Evolutionary conservation across 2,329 filamentous ascomycete genomes (phyloP), one percentile per base, ranked within the genome.

Genomic region (Cadophora sp.): DNA sequence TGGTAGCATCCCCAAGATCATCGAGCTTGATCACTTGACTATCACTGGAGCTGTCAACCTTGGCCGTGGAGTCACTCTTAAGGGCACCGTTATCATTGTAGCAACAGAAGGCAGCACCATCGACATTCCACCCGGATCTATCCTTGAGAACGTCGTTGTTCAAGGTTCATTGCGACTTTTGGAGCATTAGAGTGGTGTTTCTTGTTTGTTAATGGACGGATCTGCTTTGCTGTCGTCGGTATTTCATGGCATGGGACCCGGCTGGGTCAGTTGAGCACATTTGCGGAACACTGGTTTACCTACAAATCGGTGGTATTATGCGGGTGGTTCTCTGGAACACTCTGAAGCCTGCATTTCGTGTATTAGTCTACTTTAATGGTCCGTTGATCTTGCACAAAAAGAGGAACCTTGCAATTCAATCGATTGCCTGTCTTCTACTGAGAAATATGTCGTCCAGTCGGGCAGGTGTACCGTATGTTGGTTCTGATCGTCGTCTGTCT

Each of bases 21-120:
- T 96, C 73, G 93, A 96, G 84, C 88, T 96, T 59, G 93, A 96
- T 78, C 96, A 99, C 80, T 88, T 99, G 68, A 99, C 96, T 78
- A 97, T 99, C 76, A 99, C 96, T 43, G 96, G 96, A 78, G 93
- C 94, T 53, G 96, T 99, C 81, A 98, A 97, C 84, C 88, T 99
- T 65, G 95, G 95, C 73, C 93, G 96, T 64, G 95, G 95, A 65
- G 96, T 99, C 66, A 96, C 94, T 47, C 86, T 97, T 74, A 99
- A 99, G 89, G 96, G 93, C 70, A 99, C 96, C 36, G 96, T 99
- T 80, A 99, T 99, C 79, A 99, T 99, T 74, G 96, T 99, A 62
- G 96, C 96, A 33, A 97, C 94, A 56, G 96, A 99, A 83, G 95
- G 95, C 74, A 94, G 92, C 85, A 99, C 96, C 71, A 99, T 99